Percentiles rank a stretch among this genome's conserved stretches.
phyloP scores from a whole-genome alignment of 1,284 basidiomycete species.

The Phylloporus sp. region DNA sequence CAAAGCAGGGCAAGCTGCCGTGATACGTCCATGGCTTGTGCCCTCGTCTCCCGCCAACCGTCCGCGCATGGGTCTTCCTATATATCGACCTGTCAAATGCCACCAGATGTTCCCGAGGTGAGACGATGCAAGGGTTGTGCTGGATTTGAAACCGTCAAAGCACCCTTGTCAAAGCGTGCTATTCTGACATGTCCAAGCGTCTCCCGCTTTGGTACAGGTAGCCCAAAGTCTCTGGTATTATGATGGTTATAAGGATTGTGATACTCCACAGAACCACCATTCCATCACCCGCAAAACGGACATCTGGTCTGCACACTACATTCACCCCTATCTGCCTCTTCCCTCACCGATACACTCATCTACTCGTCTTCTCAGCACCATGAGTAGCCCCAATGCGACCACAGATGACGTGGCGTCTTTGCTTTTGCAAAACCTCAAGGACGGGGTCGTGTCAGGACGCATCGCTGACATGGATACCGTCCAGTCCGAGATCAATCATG shows the following conservation, averaged over 20 bases:
- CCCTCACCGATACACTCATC: slow-evolving; percentile 2
- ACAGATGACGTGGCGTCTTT: slow-evolving; percentile 12
- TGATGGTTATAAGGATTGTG: slow-evolving; percentile 23
- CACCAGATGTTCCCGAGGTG: too few relatives aligned
- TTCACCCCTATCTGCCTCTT: background rate
- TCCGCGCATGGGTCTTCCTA: too few relatives aligned
- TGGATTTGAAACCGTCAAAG: slow-evolving; percentile 13
- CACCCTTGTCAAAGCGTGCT: slow-evolving; percentile 22
- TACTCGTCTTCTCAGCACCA: slow-evolving; percentile 8
- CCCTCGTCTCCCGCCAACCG: too few relatives aligned
- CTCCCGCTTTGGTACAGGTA: slow-evolving; percentile 26
- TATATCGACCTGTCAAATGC: too few relatives aligned
- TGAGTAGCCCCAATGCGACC: slow-evolving; percentile 13
- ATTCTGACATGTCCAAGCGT: slow-evolving; percentile 26
- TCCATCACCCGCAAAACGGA: background rate
- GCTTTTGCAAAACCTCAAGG: slow-evolving; percentile 24
- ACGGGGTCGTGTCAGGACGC: slow-evolving; percentile 15
- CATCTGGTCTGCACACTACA: too few relatives aligned
- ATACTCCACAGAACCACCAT: slow-evolving; percentile 2
- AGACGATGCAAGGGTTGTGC: too few relatives aligned
- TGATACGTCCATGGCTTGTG: too few relatives aligned
- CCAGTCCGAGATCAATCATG: slow-evolving; percentile 24
- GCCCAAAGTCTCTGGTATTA: background rate
- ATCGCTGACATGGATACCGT: slow-evolving; percentile 16
- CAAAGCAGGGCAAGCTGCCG: too few relatives aligned